phyloP scores from a whole-genome alignment of 2,329 filamentous ascomycete species.

The Diaporthe caulivora region DNA sequence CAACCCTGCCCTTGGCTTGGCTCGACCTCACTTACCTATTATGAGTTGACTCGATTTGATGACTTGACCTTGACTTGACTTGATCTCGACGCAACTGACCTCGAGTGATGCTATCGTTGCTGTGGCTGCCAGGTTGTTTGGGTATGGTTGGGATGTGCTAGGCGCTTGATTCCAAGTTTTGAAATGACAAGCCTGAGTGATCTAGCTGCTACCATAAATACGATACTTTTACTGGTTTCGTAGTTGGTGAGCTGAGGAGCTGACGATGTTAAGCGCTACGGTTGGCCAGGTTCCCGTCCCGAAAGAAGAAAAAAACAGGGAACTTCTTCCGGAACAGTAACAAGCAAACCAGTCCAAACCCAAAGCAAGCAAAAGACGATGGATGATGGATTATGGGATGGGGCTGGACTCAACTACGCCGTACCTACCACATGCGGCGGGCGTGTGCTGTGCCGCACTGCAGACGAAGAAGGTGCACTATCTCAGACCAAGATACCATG shows the following conservation, averaged over 20 bases:
- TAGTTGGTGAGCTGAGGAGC: not conserved
- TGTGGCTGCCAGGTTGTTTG: not conserved
- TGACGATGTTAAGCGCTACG: not conserved
- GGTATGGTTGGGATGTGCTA: not conserved
- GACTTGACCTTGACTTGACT: not conserved
- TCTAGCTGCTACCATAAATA: conserved; percentile 2
- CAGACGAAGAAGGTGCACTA: too few relatives aligned
- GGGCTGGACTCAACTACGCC: not conserved
- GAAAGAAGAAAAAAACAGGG: conserved; percentile 9
- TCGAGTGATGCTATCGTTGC: not conserved
- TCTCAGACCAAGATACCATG: too few relatives aligned
- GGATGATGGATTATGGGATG: conserved; percentile 8
- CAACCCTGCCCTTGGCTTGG: not conserved
- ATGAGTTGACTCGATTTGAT: too few relatives aligned
- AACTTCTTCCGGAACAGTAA: conserved; percentile 7
- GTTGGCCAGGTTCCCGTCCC: conserved; percentile 6
- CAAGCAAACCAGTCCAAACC: not conserved
- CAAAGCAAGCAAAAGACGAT: not conserved
- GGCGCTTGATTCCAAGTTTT: not conserved
- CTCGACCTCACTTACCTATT: not conserved
- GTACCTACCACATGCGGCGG: not conserved
- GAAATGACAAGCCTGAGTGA: not conserved
- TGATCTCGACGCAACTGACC: not conserved
- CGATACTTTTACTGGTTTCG: not conserved
- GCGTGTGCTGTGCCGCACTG: not conserved